Base-by-base conservation (phyloP, 2,329 filamentous ascomycete species). In the Paramyrothecium roridum region DNA sequence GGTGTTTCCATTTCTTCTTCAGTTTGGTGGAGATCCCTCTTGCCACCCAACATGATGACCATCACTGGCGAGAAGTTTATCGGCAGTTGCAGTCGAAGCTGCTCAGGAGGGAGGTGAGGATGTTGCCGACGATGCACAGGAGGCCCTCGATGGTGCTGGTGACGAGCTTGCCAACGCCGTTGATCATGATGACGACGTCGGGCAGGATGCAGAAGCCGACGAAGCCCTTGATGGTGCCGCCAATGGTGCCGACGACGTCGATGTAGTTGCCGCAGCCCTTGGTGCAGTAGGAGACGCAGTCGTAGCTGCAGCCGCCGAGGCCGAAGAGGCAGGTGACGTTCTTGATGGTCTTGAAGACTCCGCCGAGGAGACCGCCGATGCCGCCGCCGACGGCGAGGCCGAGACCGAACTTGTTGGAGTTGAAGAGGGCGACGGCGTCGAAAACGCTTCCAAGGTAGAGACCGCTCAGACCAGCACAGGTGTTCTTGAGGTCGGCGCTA, bases 231-330 rank as follows among this genome's bases (percentile, higher is more conserved):
- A 72, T 57, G 57, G 60, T 61, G 23, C 61, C 66, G 21, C 61
- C 64, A 23, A 63, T 23, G 6, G 23, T 37, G 49, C 60, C 56
- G 19, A 50, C 53, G 17, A 72, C 62, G 54, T 73, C 69, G 45
- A 73, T 62, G 65, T 68, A 67, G 70, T 74, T 74, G 60, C 65
- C 63, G 65, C 71, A 74, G 60, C 71, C 71, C 63, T 69, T 65
- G 62, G 66, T 61, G 63, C 67, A 70, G 63, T 69, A 71, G 23
- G 69, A 70, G 52, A 74, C 70, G 59, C 71, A 74, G 67, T 74
- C 71, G 54, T 65, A 67, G 58, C 66, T 61, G 65, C 71, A 73
- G 47, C 61, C 59, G 40, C 64, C 63, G 40, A 70, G 54, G 34
- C 70, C 70, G 37, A 72, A 58, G 46, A 59, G 56, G 66, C 70